phyloP scores from a whole-genome alignment of 768 basidiomycete species.

The Exidia glandulosa region DNA sequence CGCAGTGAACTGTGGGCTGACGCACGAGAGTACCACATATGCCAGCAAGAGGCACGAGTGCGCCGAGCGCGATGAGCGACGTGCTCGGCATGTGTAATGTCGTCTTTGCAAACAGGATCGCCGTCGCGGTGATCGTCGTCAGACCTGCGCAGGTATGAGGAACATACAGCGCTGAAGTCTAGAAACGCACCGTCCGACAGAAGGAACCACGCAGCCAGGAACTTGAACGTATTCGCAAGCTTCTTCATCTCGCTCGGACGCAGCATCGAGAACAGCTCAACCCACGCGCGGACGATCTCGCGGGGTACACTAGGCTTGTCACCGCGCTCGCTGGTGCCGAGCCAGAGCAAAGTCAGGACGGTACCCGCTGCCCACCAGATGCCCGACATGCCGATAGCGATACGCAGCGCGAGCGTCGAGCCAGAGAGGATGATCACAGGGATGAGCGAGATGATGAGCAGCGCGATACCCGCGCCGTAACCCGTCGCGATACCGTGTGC shows the following conservation, averaged over 20 bases:
- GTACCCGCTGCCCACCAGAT: slow-evolving; percentile 28
- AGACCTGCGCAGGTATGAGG: slow-evolving; percentile 24
- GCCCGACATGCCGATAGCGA: slow-evolving; percentile 26
- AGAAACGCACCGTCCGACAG: slow-evolving; percentile 26
- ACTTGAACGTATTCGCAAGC: slow-evolving; percentile 27
- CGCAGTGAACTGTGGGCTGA: no score
- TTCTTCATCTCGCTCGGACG: slow-evolving; percentile 19
- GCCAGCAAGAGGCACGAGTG: no score
- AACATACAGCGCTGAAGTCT: no score
- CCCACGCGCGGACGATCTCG: slow-evolving; percentile 23
- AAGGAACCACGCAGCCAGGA: slow-evolving; percentile 30
- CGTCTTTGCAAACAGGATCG: slow-evolving; percentile 34
- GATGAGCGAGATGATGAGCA: slow-evolving; percentile 17
- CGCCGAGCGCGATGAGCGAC: slow-evolving; percentile 24
- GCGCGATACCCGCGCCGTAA: slow-evolving; percentile 24
- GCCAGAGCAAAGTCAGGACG: slow-evolving; percentile 18
- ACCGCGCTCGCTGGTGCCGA: slow-evolving; percentile 2
- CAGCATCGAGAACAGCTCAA: slow-evolving; percentile 23
- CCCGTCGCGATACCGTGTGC: slow-evolving; percentile 24
- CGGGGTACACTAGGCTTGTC: slow-evolving; percentile 4
- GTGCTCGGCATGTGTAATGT: slow-evolving; percentile 25
- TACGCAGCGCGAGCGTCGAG: slow-evolving; percentile 19
- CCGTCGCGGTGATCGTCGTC: slow-evolving; percentile 31
- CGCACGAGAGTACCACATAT: no score
- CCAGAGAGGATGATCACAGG: slow-evolving; percentile 23